Conservation (phyloP, 441 rosid genomes). For the Mallotus japonicus region DNA sequence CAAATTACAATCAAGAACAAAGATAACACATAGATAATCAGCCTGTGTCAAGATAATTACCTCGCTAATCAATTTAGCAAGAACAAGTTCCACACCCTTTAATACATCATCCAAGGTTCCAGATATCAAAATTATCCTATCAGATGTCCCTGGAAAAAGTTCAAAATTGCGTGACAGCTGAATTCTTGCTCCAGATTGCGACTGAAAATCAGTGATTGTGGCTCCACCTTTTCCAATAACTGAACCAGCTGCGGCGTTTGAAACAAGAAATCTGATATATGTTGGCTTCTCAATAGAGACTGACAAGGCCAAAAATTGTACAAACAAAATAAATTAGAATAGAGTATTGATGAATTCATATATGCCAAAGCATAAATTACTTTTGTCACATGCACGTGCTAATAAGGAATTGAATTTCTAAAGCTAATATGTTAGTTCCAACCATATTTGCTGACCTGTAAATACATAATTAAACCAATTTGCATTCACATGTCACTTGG, state of each 20-base stretch:
- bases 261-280: slow-evolving; percentile 82
- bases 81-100: slow-evolving; percentile 80
- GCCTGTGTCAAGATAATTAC: slow-evolving; percentile 37
- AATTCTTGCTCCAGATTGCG: slow-evolving; percentile 89
- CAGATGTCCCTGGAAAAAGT: slow-evolving; percentile 89
- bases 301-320: slow-evolving; percentile 24
- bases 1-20: slow-evolving; percentile 15
- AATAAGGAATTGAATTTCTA: background rate
- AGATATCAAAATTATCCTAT: slow-evolving; percentile 85
- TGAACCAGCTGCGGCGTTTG: slow-evolving; percentile 98
- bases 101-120: slow-evolving; percentile 73
- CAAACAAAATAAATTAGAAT: slow-evolving; percentile 11
- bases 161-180: slow-evolving; percentile 92
- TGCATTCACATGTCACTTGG: background rate
- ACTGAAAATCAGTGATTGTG: slow-evolving; percentile 90
- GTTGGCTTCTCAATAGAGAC: slow-evolving; percentile 81
- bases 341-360: background rate
- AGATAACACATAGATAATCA: background rate
- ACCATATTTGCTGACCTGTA: background rate
- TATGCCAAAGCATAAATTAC: background rate
- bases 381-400: background rate
- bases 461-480: background rate
- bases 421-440: background rate
- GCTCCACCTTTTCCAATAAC: slow-evolving; percentile 98
- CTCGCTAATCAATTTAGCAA: slow-evolving; percentile 81